These are phyloP conservation scores for Kazachstania viticola DNA, from an alignment of 805 yeast species.

Conservation along the genomic window DNA sequence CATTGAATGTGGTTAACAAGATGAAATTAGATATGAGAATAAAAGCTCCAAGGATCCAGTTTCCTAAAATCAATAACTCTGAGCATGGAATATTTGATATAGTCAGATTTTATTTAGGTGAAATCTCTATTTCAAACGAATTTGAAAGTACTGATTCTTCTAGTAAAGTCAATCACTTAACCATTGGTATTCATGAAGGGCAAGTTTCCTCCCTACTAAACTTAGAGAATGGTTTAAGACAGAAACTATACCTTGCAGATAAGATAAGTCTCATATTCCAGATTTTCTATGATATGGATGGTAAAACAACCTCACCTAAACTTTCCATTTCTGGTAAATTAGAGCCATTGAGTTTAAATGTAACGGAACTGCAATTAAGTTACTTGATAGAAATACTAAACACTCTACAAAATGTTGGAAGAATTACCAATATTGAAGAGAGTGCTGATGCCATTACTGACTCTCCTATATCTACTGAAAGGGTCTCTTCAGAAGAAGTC, in stretches of 20 bases:
- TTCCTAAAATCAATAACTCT: slow-evolving; percentile 47
- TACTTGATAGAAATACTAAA: slow-evolving; percentile 45
- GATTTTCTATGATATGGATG: slow-evolving; percentile 41
- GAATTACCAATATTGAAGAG: background rate
- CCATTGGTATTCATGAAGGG: slow-evolving; percentile 63
- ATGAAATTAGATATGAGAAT: slow-evolving; percentile 64
- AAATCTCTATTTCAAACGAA: slow-evolving; percentile 55
- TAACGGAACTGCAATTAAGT: slow-evolving; percentile 64
- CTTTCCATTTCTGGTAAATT: slow-evolving; percentile 44
- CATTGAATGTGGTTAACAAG: slow-evolving; percentile 37
- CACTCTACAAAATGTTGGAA: slow-evolving; percentile 38
- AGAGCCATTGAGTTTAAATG: slow-evolving; percentile 37
- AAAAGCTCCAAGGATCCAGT: slow-evolving; percentile 72
- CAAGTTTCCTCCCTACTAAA: slow-evolving; percentile 53
- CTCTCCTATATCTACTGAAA: background rate
- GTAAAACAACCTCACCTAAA: slow-evolving; percentile 32
- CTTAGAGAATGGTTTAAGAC: slow-evolving; percentile 34
- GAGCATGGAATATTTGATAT: slow-evolving; percentile 40
- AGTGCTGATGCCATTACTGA: background rate
- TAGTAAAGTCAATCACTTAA: slow-evolving; percentile 40
- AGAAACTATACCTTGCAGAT: slow-evolving; percentile 52
- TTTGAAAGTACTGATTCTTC: slow-evolving; percentile 30
- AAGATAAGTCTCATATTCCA: slow-evolving; percentile 51
- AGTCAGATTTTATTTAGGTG: slow-evolving; percentile 70
- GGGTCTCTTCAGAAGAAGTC: background rate